Conservation (phyloP, 805 yeast species). For the Saturnispora bothae region DNA sequence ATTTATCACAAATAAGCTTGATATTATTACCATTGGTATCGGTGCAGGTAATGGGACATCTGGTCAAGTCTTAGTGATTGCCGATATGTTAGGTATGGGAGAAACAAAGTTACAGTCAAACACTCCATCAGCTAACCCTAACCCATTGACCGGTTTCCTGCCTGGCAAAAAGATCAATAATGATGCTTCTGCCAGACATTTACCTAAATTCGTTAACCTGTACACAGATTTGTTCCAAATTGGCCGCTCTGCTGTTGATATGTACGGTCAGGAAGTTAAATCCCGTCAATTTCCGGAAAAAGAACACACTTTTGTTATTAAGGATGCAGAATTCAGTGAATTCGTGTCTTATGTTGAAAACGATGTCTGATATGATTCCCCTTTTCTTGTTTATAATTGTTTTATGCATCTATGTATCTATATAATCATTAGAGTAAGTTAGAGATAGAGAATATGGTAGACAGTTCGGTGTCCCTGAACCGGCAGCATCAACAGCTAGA, state of each 20-base stretch:
- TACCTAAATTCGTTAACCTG: constrained; percentile 58
- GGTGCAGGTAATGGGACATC: constrained; percentile 83
- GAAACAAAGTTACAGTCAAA: constrained; percentile 22
- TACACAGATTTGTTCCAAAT: constrained; percentile 43
- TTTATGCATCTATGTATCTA: too few relatives aligned
- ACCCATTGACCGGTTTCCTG: neutral
- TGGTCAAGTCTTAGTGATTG: constrained; percentile 85
- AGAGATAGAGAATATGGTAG: too few relatives aligned
- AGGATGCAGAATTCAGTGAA: constrained; percentile 45
- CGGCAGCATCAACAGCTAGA: too few relatives aligned
- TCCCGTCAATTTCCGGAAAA: constrained; percentile 47
- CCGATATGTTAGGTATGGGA: constrained; percentile 73
- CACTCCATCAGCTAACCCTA: constrained; percentile 16
- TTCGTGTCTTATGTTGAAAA: constrained; percentile 26
- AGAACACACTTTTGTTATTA: constrained; percentile 58
- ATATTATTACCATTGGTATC: constrained; percentile 84
- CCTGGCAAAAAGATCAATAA: neutral
- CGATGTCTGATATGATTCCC: too few relatives aligned
- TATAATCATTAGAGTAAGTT: too few relatives aligned
- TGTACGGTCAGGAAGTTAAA: constrained; percentile 54
- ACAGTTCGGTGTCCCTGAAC: too few relatives aligned
- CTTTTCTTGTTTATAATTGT: too few relatives aligned
- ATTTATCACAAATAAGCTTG: constrained; percentile 46
- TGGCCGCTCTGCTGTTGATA: constrained; percentile 40
- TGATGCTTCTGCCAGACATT: constrained; percentile 1